Evolutionary conservation across 2,329 filamentous ascomycete species (phyloP).

Genomic region (Atkinsonella hypoxylon): DNA sequence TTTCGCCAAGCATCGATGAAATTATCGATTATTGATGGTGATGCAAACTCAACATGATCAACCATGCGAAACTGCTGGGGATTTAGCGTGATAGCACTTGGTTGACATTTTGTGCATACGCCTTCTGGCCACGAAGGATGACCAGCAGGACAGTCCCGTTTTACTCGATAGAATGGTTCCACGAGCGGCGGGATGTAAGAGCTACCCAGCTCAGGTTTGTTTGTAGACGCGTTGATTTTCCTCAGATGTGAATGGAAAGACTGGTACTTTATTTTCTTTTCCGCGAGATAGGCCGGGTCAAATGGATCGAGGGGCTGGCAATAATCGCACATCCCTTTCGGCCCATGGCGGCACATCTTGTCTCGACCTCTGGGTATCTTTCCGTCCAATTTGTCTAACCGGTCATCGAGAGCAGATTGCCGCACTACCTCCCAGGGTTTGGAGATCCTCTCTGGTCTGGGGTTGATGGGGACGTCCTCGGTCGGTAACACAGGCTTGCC

Average conservation of each 20-base stretch:
- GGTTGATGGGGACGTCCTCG: constrained; percentile 54
- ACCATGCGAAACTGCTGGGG: constrained; percentile 94
- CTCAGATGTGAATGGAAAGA: constrained; percentile 92
- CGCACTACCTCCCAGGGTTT: constrained; percentile 71
- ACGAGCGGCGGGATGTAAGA: constrained; percentile 93
- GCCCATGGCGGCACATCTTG: constrained; percentile 90
- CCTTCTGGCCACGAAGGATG: constrained; percentile 91
- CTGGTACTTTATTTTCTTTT: constrained; percentile 97
- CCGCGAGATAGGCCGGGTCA: constrained; percentile 72
- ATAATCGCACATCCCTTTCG: constrained; percentile 98
- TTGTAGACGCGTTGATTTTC: constrained; percentile 92
- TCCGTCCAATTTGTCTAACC: constrained; percentile 75
- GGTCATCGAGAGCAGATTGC: constrained; percentile 79
- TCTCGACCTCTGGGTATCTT: constrained; percentile 73
- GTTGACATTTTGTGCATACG: constrained; percentile 96
- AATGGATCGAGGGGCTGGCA: constrained; percentile 97
- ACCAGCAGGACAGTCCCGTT: constrained; percentile 78
- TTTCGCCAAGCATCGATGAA: constrained; percentile 87
- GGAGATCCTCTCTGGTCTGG: constrained; percentile 48
- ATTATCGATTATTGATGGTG: constrained; percentile 72
- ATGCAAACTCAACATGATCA: constrained; percentile 93
- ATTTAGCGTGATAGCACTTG: constrained; percentile 89
- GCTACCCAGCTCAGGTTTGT: constrained; percentile 84
- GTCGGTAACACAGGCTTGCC: constrained; percentile 60
- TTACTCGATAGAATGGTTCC: constrained; percentile 87